Conservation (phyloP, 352 stramenopile species). For the Phytopythium aichiense region DNA sequence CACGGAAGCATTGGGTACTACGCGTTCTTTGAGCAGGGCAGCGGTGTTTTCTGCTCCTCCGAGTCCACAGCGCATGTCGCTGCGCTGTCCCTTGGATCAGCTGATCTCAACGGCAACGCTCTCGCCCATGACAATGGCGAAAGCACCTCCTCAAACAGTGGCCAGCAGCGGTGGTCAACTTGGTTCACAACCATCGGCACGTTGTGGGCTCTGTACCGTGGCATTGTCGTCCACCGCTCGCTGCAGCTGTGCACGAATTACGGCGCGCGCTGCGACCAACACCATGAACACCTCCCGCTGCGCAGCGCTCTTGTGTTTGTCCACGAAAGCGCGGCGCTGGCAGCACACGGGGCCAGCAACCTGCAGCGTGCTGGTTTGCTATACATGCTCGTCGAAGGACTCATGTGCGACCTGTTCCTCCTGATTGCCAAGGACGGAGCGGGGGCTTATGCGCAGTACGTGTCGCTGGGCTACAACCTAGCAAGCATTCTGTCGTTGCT, state of each 20-base stretch:
- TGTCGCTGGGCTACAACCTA: conserved; percentile 32
- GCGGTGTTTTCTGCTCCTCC: neutral
- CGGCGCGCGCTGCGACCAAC: conserved; percentile 17
- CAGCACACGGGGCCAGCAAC: conserved; percentile 23
- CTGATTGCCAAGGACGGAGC: conserved; percentile 28
- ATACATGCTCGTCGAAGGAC: conserved; percentile 26
- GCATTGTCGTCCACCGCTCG: conserved; percentile 21
- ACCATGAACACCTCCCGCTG: conserved; percentile 14
- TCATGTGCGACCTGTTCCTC: conserved; percentile 31
- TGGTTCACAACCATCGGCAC: conserved; percentile 19
- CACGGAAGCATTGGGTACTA: conserved; percentile 6
- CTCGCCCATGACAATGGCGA: conserved; percentile 9
- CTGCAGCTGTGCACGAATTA: conserved; percentile 26
- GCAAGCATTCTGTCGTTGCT: conserved; percentile 28
- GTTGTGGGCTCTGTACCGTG: conserved; percentile 19
- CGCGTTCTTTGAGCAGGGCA: conserved; percentile 2
- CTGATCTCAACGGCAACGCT: conserved; percentile 20
- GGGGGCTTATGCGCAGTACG: conserved; percentile 22
- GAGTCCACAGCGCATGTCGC: conserved; percentile 26
- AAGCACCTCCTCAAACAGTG: neutral
- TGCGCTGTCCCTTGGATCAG: conserved; percentile 18
- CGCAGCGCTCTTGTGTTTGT: conserved; percentile 27
- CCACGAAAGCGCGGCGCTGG: conserved; percentile 25
- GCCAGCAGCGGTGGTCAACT: conserved; percentile 11
- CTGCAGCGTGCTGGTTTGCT: conserved; percentile 19